Evolutionary conservation across 257 asterid species (phyloP).

Genomic region (Rubia yunnanensis): DNA sequence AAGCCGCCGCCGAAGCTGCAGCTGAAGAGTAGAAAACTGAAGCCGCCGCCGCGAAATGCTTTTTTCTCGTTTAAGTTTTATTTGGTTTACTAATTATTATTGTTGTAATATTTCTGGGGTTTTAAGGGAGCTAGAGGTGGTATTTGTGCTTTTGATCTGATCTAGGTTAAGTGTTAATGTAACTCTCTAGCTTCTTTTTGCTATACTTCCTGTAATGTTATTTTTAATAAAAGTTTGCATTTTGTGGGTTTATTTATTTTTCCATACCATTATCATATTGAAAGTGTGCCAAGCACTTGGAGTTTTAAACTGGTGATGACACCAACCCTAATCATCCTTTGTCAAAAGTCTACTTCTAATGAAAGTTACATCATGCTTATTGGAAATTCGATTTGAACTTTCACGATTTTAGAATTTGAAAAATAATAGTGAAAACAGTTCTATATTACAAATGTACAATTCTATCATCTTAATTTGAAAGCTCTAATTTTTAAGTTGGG

Average conservation of each 20-base stretch:
- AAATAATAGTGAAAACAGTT: too few species aligned
- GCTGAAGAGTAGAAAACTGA: conserved; percentile 37
- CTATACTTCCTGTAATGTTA: background rate
- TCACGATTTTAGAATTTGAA: too few species aligned
- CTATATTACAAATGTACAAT: too few species aligned
- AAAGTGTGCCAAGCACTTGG: background rate
- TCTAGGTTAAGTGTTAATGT: too few species aligned
- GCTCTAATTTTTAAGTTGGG: too few species aligned
- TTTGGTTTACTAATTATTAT: conserved; percentile 3
- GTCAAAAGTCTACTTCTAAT: background rate
- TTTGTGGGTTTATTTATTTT: background rate
- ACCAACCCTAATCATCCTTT: background rate
- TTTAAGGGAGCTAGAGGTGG: too few species aligned
- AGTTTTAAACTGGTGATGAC: background rate
- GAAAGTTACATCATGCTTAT: too few species aligned
- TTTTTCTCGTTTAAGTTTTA: background rate
- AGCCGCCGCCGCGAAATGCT: too few species aligned
- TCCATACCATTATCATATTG: background rate
- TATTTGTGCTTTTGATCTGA: too few species aligned
- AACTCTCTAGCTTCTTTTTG: background rate
- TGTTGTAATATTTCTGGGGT: background rate
- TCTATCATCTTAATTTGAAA: too few species aligned
- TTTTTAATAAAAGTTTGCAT: background rate
- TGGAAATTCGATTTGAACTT: too few species aligned
- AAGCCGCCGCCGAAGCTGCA: conserved; percentile 24